These are phyloP conservation scores for Balansia obtecta DNA, from an alignment of 2,329 filamentous ascomycete species.

Conservation along the genomic window DNA sequence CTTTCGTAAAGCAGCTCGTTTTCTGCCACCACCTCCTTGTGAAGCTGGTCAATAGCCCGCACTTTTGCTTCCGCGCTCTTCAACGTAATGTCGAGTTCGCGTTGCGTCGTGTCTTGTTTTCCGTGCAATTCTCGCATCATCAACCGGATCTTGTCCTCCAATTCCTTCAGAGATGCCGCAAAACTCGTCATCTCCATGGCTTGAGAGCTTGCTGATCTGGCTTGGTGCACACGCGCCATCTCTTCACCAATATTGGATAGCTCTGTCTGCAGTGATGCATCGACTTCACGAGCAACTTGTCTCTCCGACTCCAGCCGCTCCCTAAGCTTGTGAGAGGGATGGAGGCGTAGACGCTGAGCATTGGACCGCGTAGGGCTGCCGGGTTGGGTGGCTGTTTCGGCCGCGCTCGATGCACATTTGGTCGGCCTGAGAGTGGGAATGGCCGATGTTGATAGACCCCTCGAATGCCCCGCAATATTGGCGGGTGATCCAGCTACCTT, in stretches of 20 bases:
- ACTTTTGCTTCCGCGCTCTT: conserved; percentile 66
- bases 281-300: conserved; percentile 56
- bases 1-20: conserved; percentile 87
- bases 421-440: conserved; percentile 40
- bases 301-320: conserved; percentile 80
- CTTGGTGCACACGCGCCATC: conserved; percentile 46
- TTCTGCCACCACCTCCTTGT: conserved; percentile 77
- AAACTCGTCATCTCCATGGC: conserved; percentile 18
- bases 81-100: conserved; percentile 60
- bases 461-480: conserved; percentile 27
- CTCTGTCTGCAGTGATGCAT: conserved; percentile 60
- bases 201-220: conserved; percentile 11
- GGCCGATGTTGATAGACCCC: conserved; percentile 38
- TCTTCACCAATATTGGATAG: conserved; percentile 72
- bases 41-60: conserved; percentile 75
- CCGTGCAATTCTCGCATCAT: conserved; percentile 46
- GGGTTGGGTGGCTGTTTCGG: conserved; percentile 13
- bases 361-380: conserved; percentile 19
- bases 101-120: conserved; percentile 51
- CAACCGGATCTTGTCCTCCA: conserved; percentile 55
- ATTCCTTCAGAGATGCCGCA: conserved; percentile 42
- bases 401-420: conserved; percentile 14
- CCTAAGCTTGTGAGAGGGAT: conserved; percentile 63
- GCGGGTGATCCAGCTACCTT: conserved; percentile 13
- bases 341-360: conserved; percentile 48